phyloP scores from a whole-genome alignment of 2,329 filamentous ascomycete genomes.

The Capronia epimyces region DNA sequence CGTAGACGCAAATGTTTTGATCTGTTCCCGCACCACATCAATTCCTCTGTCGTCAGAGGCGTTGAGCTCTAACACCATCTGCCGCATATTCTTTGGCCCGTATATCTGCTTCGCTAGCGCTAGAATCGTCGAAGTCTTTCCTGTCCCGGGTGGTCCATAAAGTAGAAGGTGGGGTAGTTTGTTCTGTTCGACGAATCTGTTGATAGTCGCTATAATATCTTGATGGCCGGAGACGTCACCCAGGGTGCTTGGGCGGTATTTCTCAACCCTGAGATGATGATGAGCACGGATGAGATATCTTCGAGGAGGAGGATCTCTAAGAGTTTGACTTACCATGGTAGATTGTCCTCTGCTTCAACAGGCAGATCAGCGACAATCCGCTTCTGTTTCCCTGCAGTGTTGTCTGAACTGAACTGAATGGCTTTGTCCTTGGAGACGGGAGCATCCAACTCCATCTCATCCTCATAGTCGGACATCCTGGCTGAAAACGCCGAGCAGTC shows the following conservation, averaged over 20 bases:
- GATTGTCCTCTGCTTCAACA: constrained; percentile 83
- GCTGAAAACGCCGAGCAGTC: not conserved
- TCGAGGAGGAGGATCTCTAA: constrained; percentile 1
- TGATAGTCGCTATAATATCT: constrained; percentile 95
- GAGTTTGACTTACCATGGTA: constrained; percentile 66
- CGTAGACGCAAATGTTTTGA: constrained; percentile 89
- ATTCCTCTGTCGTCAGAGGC: constrained; percentile 96
- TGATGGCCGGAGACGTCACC: constrained; percentile 93
- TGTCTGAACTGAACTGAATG: constrained; percentile 67
- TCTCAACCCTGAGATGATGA: constrained; percentile 72
- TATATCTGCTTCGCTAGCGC: constrained; percentile 92
- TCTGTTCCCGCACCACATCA: constrained; percentile 95
- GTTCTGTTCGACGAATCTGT: constrained; percentile 94
- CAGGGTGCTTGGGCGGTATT: constrained; percentile 84
- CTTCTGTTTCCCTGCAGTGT: constrained; percentile 72
- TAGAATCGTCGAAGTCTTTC: constrained; percentile 94
- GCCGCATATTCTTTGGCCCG: constrained; percentile 82
- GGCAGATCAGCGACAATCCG: constrained; percentile 87
- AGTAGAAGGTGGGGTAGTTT: constrained; percentile 90
- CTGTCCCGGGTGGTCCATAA: constrained; percentile 92
- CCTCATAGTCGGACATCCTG: constrained; percentile 53
- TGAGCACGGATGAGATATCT: constrained; percentile 9
- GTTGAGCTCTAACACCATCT: constrained; percentile 98
- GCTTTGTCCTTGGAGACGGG: constrained; percentile 45
- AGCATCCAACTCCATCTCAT: constrained; percentile 66